Base-by-base conservation (phyloP, 345 rosid species). In the Murraya paniculata region DNA sequence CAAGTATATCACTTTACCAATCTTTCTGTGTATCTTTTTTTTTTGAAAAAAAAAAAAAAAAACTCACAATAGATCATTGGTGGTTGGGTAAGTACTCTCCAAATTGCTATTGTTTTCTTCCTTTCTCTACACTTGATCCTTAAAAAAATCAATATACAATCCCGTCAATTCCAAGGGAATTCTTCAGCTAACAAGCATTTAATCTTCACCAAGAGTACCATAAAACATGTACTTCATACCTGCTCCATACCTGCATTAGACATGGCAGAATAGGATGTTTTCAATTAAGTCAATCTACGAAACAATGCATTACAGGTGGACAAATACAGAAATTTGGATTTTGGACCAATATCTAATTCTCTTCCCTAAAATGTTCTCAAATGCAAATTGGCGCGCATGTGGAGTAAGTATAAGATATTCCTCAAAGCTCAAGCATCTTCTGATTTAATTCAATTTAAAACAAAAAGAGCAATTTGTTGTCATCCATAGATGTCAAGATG, bases 191-290 rank as follows among this genome's bases (percentile, higher is more conserved):
- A 60, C 28, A 45, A n/a, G 21, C 50, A 38, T 65, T 48, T 66
- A 30, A 35, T 64, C 53, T 68, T 62, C 39, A 31, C 68, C 50
- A 56, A 35, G 39, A 64, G 55, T 55, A 18, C 48, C 48, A 45
- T 70, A 66, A 21, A 25, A 64, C 3, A 60, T 22, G 67, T 22
- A 48, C 60, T 18, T 19, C 31, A 10, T n/a, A 50, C 66, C 30
- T 64, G 57, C 27, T 79, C 53, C 48, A 16, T 68, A 71, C 66
- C 84, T 84, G 84, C 84, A 78, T 25, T 33, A 18, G 55, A 62
- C 33, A 66, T 50, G 5, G 61, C 50, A 80, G 18, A 56, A 53
- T 74, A 13, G 18, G 27, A 59, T 33, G 19, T 65, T 66, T 9
- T 76, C 48, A 30, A 22, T 56, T 64, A 24, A 75, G 70, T 8